Evolutionary conservation across 495 filamentous ascomycete species (phyloP).

Genomic region (Neurospora pannonica): DNA sequence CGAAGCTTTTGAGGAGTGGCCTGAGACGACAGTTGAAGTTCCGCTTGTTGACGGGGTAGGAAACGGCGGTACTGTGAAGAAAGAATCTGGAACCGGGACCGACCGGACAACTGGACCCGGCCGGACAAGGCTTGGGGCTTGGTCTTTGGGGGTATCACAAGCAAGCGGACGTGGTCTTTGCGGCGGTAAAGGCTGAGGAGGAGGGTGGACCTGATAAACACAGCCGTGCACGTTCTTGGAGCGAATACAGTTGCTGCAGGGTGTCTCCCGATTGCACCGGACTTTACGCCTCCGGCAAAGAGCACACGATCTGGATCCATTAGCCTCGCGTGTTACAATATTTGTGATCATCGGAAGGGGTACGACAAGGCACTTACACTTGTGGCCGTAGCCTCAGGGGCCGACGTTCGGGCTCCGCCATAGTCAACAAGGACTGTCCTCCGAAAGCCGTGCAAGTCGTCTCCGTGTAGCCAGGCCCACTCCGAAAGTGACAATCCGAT

Average conservation of each 20-base stretch:
- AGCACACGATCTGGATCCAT: slow-evolving; percentile 16
- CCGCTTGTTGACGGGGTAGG: neutral
- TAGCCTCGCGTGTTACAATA: neutral
- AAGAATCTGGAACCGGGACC: neutral
- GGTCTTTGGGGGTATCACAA: slow-evolving; percentile 1
- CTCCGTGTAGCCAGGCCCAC: neutral
- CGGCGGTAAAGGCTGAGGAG: neutral
- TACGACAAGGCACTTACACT: neutral
- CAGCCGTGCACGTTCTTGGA: slow-evolving; percentile 31
- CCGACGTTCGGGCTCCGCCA: neutral
- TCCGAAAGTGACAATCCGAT: neutral
- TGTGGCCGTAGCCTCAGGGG: neutral
- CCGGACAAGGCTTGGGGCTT: neutral
- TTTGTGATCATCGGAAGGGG: neutral
- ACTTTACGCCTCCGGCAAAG: slow-evolving; percentile 28
- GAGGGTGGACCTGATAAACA: slow-evolving; percentile 22
- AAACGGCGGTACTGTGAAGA: neutral
- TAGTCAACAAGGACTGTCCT: neutral
- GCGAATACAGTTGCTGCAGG: slow-evolving; percentile 39
- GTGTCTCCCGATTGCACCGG: slow-evolving; percentile 25
- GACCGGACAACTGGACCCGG: slow-evolving; percentile 2
- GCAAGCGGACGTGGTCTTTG: slow-evolving; percentile 4
- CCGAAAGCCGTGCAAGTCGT: neutral
- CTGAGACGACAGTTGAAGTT: neutral
- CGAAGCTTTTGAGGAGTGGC: neutral